phyloP scores from a whole-genome alignment of 2,329 filamentous ascomycete species.

The Aureobasidium zeae region DNA sequence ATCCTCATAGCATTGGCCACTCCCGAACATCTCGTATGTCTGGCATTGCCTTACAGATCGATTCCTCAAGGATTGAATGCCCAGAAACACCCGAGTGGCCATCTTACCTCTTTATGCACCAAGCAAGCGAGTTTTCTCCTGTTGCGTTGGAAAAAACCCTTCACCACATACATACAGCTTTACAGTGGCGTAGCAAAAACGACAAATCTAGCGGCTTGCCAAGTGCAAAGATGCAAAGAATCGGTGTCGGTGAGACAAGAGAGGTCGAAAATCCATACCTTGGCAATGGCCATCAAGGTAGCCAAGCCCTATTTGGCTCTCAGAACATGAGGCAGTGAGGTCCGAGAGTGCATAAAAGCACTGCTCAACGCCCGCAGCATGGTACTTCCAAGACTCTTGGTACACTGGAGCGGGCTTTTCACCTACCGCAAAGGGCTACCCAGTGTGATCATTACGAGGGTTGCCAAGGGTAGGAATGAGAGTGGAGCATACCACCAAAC shows the following conservation, averaged over 20 bases:
- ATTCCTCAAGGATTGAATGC: background rate
- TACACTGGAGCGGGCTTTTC: background rate
- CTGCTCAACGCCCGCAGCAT: background rate
- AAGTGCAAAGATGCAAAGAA: background rate
- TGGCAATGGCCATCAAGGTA: slow-evolving; percentile 14
- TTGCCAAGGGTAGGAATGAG: background rate
- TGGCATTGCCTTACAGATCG: background rate
- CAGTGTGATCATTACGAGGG: background rate
- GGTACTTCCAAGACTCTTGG: slow-evolving; percentile 11
- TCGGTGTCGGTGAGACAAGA: background rate
- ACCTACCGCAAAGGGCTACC: background rate
- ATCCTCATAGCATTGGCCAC: too few relatives aligned
- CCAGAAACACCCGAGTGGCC: slow-evolving; percentile 12
- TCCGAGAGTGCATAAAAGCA: background rate
- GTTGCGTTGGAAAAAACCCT: too few relatives aligned
- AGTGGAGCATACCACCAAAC: background rate
- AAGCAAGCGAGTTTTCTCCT: too few relatives aligned
- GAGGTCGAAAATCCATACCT: slow-evolving; percentile 3
- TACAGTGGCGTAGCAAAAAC: background rate
- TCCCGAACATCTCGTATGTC: background rate
- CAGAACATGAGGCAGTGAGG: slow-evolving; percentile 1
- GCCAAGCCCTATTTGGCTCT: slow-evolving; percentile 9
- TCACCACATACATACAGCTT: too few relatives aligned
- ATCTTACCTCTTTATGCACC: too few relatives aligned
- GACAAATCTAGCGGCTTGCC: background rate